A percentile compares a stretch with the other conserved stretches of the same genome.
phyloP scores from a whole-genome alignment of 2,329 filamentous ascomycete species.

The Cryphonectria radicalis region DNA sequence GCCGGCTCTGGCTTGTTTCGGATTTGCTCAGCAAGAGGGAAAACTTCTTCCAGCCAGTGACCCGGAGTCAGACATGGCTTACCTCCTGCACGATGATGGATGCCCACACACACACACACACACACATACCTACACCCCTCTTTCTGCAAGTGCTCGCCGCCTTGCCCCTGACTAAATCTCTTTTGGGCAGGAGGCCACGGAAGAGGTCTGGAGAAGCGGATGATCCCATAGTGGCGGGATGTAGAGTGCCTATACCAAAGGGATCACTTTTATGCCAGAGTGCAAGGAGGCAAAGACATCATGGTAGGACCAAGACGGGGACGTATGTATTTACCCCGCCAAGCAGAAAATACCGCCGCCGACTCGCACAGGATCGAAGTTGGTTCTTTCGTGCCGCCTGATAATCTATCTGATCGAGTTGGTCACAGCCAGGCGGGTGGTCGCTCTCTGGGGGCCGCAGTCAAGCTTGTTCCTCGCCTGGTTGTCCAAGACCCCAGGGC shows the following conservation, averaged over 20 bases:
- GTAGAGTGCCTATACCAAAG: not conserved
- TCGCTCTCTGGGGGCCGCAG: not conserved
- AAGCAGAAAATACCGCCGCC: not conserved
- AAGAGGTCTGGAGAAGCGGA: not conserved
- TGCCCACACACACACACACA: conserved; percentile 17
- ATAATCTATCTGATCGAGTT: not conserved
- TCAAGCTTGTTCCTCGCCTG: not conserved
- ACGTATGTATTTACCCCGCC: not conserved
- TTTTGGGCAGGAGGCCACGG: conserved; percentile 25
- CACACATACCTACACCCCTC: not conserved
- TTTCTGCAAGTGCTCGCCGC: conserved; percentile 26
- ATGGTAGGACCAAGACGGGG: not conserved
- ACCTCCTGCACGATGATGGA: conserved; percentile 17
- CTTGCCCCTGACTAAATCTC: conserved; percentile 31
- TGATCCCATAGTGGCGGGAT: not conserved
- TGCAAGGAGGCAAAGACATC: not conserved
- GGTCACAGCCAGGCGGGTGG: not conserved
- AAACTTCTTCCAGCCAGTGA: conserved; percentile 31
- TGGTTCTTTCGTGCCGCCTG: not conserved
- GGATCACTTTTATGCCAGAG: not conserved
- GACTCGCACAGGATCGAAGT: conserved; percentile 1
- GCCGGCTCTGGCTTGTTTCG: conserved; percentile 40
- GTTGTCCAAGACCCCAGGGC: not conserved
- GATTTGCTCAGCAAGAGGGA: conserved; percentile 36
- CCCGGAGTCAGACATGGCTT: conserved; percentile 18